Percentiles rank a stretch among this genome's conserved stretches.
Conservation (phyloP, 495 filamentous ascomycete genomes). For the Aspergillus heteromorphus region DNA sequence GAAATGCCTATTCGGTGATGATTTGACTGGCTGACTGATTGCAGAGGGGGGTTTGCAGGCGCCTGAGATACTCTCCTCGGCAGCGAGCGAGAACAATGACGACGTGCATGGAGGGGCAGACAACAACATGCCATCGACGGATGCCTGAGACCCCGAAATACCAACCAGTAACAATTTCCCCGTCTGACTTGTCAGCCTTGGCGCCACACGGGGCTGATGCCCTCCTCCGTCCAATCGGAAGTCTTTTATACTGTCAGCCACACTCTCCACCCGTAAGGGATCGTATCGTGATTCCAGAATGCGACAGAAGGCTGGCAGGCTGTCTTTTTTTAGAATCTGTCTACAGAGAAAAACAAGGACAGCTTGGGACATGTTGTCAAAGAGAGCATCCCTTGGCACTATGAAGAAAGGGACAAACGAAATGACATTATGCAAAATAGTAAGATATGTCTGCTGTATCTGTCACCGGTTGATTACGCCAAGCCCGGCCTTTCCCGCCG, state of each 20-base stretch:
- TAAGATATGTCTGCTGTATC: not conserved
- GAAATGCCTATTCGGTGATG: not conserved
- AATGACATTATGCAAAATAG: too few species aligned
- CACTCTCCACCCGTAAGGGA: not conserved
- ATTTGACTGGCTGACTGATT: not conserved
- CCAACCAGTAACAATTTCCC: not conserved
- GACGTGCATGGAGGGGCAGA: not conserved
- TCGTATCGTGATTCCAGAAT: not conserved
- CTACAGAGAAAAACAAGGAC: too few species aligned
- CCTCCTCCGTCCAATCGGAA: not conserved
- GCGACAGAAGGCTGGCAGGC: too few species aligned
- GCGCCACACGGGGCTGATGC: conserved; percentile 1
- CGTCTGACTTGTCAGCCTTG: conserved; percentile 1
- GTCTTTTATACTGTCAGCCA: not conserved
- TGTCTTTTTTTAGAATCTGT: not conserved
- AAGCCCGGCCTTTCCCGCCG: not conserved
- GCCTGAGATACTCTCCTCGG: not conserved
- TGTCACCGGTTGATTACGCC: not conserved
- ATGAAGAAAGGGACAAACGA: too few species aligned
- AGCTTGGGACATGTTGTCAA: too few species aligned
- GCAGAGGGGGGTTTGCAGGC: not conserved
- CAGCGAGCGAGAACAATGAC: not conserved
- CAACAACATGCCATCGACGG: not conserved
- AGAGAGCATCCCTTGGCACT: too few species aligned
- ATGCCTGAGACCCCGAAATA: too few species aligned